phyloP scores from a whole-genome alignment of 2,329 filamentous ascomycete species.

The Scytalidium sp. region DNA sequence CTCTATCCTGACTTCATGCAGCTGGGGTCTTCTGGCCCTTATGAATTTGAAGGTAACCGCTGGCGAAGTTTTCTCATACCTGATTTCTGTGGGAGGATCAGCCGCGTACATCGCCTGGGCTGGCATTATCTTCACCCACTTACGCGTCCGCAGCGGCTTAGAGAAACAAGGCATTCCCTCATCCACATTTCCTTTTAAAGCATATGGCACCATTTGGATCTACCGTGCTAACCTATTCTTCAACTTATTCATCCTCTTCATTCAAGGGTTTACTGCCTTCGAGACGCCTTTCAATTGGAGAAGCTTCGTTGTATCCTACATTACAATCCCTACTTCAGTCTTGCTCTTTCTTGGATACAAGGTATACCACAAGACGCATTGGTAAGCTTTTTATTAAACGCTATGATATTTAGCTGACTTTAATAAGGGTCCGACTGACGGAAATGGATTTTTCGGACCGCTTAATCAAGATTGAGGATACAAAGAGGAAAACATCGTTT shows the following conservation, averaged over 20 bases:
- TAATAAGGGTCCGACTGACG: conserved; percentile 1
- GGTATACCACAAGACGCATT: conserved; percentile 8
- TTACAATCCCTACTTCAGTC: conserved; percentile 6
- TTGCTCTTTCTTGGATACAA: conserved; percentile 10
- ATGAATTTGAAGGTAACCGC: conserved; percentile 41
- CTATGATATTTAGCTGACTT: background rate
- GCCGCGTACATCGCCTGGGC: conserved; percentile 44
- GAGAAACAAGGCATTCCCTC: conserved; percentile 33
- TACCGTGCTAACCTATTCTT: conserved; percentile 17
- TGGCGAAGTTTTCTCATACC: conserved; percentile 38
- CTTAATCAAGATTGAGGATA: conserved; percentile 8
- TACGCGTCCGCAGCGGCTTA: conserved; percentile 41
- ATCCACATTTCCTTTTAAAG: conserved; percentile 22
- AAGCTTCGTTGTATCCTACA: conserved; percentile 7
- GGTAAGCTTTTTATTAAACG: background rate
- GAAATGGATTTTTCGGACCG: conserved; percentile 13
- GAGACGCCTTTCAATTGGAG: conserved; percentile 9
- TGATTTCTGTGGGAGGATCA: conserved; percentile 40
- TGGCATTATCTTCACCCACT: conserved; percentile 41
- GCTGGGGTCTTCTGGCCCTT: conserved; percentile 41
- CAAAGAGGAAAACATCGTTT: too few species aligned
- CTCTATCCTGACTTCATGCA: conserved; percentile 45
- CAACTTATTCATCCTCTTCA: conserved; percentile 19
- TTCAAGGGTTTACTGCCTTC: conserved; percentile 18
- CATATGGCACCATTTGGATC: conserved; percentile 16